Base-by-base conservation (phyloP, 2,329 filamentous ascomycete species). In the Ceratocystis cacaofunesta region DNA sequence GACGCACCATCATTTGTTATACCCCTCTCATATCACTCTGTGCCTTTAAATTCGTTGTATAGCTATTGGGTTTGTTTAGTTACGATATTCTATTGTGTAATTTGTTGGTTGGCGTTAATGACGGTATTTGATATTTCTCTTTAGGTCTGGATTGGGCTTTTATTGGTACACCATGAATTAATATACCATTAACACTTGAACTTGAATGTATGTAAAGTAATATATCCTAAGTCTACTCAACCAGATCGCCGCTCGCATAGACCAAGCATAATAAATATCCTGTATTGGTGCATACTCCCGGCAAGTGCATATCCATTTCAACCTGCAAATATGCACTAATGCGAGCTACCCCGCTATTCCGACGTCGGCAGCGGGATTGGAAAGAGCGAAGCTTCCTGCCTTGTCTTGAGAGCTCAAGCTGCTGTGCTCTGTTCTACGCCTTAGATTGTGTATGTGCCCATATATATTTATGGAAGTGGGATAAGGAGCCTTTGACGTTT, bases 321-420 rank as follows among this genome's bases (percentile, higher is more conserved):
- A 22, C 17, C 46, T 19, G 22, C 1, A 7, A 32, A 32, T 57
- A 57, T 57, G 52, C 55, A 36, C 30, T 10, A 32, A 58, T 36
- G 15, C 5, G 17, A 19, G 28, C 28, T 52, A 52, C 62, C 62
- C 48, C 62, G 46, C 62, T 63, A 63, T 63, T 25, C 62, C 62
- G 62, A 63, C 36, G 36, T 63, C 62, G 62, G 62, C 28, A 52
- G 7, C 32, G 28, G 28, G n/a, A 32, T 32, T 57, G 12, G 2
- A 57, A 17, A 30, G 17, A n/a, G 25, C 15, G 52, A 30, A 19
- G 28, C 55, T 55, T 25, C 22, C 19, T 22, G 8, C 25, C 46
- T 7, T 25, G 48, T 52, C 10, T 41, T 41, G 36, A 52, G 25
- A 52, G 48, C 19, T 28, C 15, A 41, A 28, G 22, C 48, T 52